Conservation (phyloP, 2,329 filamentous ascomycete species). For the Ophiosphaerella herpotricha region DNA sequence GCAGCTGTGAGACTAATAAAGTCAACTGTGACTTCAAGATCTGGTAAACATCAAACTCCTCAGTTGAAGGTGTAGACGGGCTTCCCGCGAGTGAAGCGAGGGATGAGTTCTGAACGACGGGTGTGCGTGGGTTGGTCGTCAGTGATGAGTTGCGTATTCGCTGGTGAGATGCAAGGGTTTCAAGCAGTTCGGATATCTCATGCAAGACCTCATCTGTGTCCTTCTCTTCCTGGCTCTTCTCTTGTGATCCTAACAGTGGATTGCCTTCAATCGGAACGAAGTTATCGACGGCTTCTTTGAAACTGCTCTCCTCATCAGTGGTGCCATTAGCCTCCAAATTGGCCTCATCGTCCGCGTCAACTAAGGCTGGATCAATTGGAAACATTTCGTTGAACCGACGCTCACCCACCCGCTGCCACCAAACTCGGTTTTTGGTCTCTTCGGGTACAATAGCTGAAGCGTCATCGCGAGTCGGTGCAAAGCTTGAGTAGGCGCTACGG, state of each 20-base stretch:
- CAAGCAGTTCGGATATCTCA: conserved; percentile 75
- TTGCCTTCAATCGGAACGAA: conserved; percentile 39
- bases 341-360: conserved; percentile 44
- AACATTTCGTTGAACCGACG: conserved; percentile 68
- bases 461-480: conserved; percentile 77
- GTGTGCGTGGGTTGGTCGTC: conserved; percentile 67
- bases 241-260: conserved; percentile 23
- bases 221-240: conserved; percentile 57
- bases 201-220: conserved; percentile 71
- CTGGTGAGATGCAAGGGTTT: conserved; percentile 78
- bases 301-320: conserved; percentile 40
- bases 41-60: conserved; percentile 67
- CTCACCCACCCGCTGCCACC: conserved; percentile 75
- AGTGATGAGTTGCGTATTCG: conserved; percentile 75
- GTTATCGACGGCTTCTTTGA: conserved; percentile 46
- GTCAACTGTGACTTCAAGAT: conserved; percentile 75
- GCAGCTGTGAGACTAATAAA: conserved; percentile 73
- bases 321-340: conserved; percentile 42
- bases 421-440: conserved; percentile 68
- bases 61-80: conserved; percentile 66
- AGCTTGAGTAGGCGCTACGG: conserved; percentile 77
- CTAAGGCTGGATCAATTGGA: conserved; percentile 56
- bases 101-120: conserved; percentile 69
- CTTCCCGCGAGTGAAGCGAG: conserved; percentile 60
- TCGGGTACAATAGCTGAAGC: conserved; percentile 71